Evolutionary conservation across 2,329 filamentous ascomycete species (phyloP), one percentile per base, ranked within the genome.

Genomic region (Hypoxylon sp.): DNA sequence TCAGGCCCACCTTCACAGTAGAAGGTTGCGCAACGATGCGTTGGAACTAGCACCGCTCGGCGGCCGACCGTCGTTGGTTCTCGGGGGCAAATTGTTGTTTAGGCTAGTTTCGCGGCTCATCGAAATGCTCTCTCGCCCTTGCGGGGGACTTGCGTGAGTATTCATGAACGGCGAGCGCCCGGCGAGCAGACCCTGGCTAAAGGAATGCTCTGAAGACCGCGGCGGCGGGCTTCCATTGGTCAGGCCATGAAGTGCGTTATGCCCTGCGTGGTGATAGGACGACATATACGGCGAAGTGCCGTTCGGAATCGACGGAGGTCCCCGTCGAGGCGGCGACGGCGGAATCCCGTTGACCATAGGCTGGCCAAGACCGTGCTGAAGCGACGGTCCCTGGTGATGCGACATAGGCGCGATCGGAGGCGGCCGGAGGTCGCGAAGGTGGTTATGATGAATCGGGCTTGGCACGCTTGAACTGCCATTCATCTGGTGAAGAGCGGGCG

Each of bases 31-130:
- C 60, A 93, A 73, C 8, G 89, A 92, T 9, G 90, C 89, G 69
- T 87, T 92, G 13, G 89, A 88, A 68, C 90, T 92, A 3, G 89
- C 89, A n/a, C 88, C 88, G 47, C 83, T 83, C 24, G 81, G 75
- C 26, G 81, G 72, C 54, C 40, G 72, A 61, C 42, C 65, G 65
- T 69, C 71, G 65, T 52, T 76, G 4, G 70, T 67, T 48, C 75
- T 68, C 42, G 74, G 54, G 24, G 69, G 60, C 7, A 67, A 64
- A 48, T 70, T 74, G 21, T 64, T 71, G 64, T 69, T 68, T 33
- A 69, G 65, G 42, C 67, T 67, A 15, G 68, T 58, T 45, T 75
- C 67, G 41, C 73, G 63, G 31, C 67, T 70, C 61, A 74, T 66
- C 3, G 67, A 52, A 11, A 71, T 63, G 10, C 74, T 74, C n/a